Base-by-base conservation (phyloP, 306 rosid species). In the Sesbania bispinosa region DNA sequence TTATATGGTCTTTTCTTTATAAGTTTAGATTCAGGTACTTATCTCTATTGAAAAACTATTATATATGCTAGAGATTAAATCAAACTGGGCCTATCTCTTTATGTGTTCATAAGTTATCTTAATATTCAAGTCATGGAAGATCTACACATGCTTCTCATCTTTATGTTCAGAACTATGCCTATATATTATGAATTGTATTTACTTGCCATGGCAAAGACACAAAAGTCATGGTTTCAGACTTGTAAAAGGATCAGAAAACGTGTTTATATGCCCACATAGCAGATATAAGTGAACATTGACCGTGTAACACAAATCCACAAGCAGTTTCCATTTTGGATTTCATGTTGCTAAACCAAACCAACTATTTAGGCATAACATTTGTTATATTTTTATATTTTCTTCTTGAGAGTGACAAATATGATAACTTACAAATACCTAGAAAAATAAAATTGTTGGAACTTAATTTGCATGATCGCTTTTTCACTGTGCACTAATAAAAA, bases 91-190 rank as follows among this genome's bases (percentile, higher is more conserved):
- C n/a, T n/a, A n/a, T n/a, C n/a, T n/a, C n/a, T n/a, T 4, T 60
- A 15, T 63, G 11, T 71, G 47, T 13, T 27, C 6, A 11, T 15
- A 7, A 23, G 20, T 71, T 26, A 62, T 55, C 68, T 74, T 51
- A 36, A 74, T 33, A 60, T 67, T 59, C 35, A 67, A 52, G 54
- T 68, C 46, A 16, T 41, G 45, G 36, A 67, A 78, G 67, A 59
- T 51, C 1, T 20, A 35, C 30, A 2, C 39, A 52, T 59, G 50
- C 69, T 46, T 27, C 32, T 47, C 45, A 10, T 55, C 35, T 29
- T 33, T 7, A 46, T 58, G 62, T 57, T 76, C 36, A 42, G 41
- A 67, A 46, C 51, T 43, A 16, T 53, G 52, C 20, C 36, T 51
- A 10, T 32, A 19, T 39, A 18, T 32, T 53, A 32, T 76, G 75